Evolutionary conservation across 2,329 filamentous ascomycete species (phyloP).

Genomic region (Xylaria sp.): DNA sequence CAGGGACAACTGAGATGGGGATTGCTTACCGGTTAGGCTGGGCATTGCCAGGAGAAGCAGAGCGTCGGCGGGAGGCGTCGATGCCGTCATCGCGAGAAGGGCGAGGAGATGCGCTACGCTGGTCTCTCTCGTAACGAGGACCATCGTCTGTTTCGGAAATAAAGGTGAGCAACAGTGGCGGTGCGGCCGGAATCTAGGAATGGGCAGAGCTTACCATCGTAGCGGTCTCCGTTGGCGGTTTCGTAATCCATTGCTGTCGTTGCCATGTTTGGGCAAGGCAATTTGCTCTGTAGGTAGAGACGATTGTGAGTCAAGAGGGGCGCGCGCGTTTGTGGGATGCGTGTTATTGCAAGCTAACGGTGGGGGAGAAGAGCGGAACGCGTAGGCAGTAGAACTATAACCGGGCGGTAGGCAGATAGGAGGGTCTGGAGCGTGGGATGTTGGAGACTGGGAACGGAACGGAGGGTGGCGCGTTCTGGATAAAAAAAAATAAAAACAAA

Average conservation of each 20-base stretch:
- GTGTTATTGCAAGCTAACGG: constrained; percentile 10
- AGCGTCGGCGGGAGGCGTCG: constrained; percentile 52
- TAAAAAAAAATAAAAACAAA: not conserved
- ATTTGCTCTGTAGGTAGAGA: constrained; percentile 9
- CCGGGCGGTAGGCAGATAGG: not conserved
- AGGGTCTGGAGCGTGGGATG: not conserved
- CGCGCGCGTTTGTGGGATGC: not conserved
- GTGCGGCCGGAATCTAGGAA: not conserved
- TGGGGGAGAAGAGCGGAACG: constrained; percentile 3
- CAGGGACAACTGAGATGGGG: not conserved
- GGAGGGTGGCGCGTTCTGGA: not conserved
- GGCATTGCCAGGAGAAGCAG: constrained; percentile 52
- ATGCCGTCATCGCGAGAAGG: constrained; percentile 56
- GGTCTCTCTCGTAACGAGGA: constrained; percentile 61
- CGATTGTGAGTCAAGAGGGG: constrained; percentile 19
- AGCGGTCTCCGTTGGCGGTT: constrained; percentile 60
- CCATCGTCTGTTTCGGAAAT: constrained; percentile 47
- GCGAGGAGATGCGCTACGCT: constrained; percentile 61
- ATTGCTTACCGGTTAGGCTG: constrained; percentile 46
- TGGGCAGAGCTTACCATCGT: constrained; percentile 50
- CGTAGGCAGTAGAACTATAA: not conserved
- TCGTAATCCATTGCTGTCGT: constrained; percentile 67
- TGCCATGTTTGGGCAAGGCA: constrained; percentile 42
- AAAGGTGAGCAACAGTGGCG: constrained; percentile 18
- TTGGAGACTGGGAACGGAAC: not conserved